Evolutionary conservation across 352 stramenopile genomes (phyloP), one percentile per base, ranked within the genome.

Genomic region (Phytophthora cryptogea): DNA sequence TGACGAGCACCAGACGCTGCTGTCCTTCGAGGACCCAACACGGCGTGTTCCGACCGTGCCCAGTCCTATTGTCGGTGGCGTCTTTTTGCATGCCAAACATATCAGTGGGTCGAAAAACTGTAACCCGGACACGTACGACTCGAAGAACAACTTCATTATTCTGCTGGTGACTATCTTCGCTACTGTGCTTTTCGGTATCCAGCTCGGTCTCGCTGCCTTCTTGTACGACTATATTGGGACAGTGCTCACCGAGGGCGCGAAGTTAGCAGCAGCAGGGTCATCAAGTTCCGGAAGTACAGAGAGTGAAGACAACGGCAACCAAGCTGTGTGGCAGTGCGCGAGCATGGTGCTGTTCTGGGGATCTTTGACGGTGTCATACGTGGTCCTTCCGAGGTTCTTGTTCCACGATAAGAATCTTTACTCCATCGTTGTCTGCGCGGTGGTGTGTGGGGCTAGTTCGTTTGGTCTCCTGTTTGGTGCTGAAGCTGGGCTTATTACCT

Each of bases 81-180:
- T 94, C 17, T 92, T 94, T 23, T 69, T 94, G 49, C 84, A 91
- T 49, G 80, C 86, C 13, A 84, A 89, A 53, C 80, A 94, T 62
- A 81, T 89, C 41, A 79, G 70, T 6, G 74, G 72, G 32, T 84
- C 78, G 3, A 82, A 85, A 32, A 90, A 90, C 52, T 86, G 76
- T 55, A 91, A 92, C 47, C 81, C 84, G 8, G 84, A 94, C 61
- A 89, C 77, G 33, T 94, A 92, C 73, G 82, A 94, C 66, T 72
- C 82, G 20, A 75, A 84, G 61, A 90, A 83, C 62, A 94, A 94
- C 58, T 77, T 94, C 32, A 91, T 94, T 61, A 89, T 94, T 54
- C 49, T 94, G 46, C 76, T 92, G 14, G 84, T 90, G 27, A 94
- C 82, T n/a, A 85, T 94, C 42, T 88, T 90, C 48, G 67, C 76